Base-by-base conservation (phyloP, 352 stramenopile species). In the Globisporangium okanoganense region DNA sequence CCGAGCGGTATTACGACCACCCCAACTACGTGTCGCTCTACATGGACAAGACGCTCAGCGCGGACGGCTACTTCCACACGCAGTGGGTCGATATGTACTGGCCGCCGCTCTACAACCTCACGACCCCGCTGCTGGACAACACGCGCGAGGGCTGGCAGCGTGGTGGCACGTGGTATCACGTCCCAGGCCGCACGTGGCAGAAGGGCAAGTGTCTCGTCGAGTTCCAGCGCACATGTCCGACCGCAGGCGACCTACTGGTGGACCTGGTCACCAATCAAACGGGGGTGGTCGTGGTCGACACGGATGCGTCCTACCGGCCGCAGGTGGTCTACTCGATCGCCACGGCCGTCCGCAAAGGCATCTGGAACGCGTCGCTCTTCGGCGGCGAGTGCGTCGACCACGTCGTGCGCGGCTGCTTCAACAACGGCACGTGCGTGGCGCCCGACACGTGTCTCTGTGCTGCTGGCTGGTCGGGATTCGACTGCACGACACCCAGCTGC, bases 21-120 rank as follows among this genome's bases (percentile, higher is more conserved):
- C 92, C 96, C 3, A 99, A 99, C 73, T 99, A 98, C 58, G 98
- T 96, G 58, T 98, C 92, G 14, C 83, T 77, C 14, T 98, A 98
- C 70, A 99, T 99, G 96, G 86, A 98, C 76, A 76, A 70, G 56
- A 75, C 71, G 31, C 55, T 82, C 49, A 91, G 91, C 49, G 70
- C 64, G 24, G 91, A 98, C 69, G 85, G 82, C 25, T 66, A 81
- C 20, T 83, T 80, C 45, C 94, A 98, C 68, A 97, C 92, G 5
- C 70, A 88, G 24, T 98, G 93, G 92, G 63, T 75, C 22, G 71
- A 70, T 25, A 98, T 99, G 92, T 78, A 76, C 35, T 98, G 94
- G 87, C 84, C 92, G 35, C 86, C 93, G 18, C 81, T 96, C 22
- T 97, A 99, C 77, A 72, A 50, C 24, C 85, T 98, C 56, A 96